Base-by-base conservation (phyloP, 352 stramenopile species). In the Phytopythium mirpurense region DNA sequence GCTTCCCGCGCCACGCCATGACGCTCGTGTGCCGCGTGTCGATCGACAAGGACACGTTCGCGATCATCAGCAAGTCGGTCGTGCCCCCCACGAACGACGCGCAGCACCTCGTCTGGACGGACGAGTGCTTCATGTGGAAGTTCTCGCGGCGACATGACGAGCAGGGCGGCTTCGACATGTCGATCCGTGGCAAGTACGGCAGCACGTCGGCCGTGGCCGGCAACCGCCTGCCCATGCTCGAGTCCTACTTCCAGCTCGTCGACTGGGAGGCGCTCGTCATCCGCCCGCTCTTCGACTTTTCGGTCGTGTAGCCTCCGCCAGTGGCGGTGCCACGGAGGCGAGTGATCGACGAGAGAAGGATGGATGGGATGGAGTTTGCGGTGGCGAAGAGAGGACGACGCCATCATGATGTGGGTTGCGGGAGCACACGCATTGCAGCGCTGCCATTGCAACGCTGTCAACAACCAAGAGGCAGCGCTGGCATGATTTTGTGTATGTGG, bases 91-190 rank as follows among this genome's bases (percentile, higher is more conserved):
- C 79, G 26, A 87, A 86, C 63, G 82, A 93, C 44, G 82, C 79
- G 24, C 82, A 93, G 67, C 79, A 93, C 59, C 60, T 93, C 43
- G 82, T 93, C n/a, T 93, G 82, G 82, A 93, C 82, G 9, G 82
- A 93, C 56, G 82, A 93, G 72, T 90, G 77, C 56, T 90, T 70
- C 62, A 89, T 93, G 78, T 90, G 79, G 77, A 86, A 87, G 47
- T 93, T 90, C 64, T 68, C 67, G 45, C 70, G 77, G 15, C 74
- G 66, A 14, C 41, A 66, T 50, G 77, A 86, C 55, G 60, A 64
- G 19, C 66, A 76, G 32, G 69, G 78, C 5, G 82, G 82, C 37
- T 93, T 93, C 50, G 74, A 87, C 35, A 64, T 90, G 19, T 88
- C 79, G 38, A 83, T 90, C 40, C 70, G 76, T 15, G 82, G 82